Evolutionary conservation across 169 alveolate species (phyloP), one percentile per base, ranked within the genome.

Genomic region (Cryptosporidium viatorum): DNA sequence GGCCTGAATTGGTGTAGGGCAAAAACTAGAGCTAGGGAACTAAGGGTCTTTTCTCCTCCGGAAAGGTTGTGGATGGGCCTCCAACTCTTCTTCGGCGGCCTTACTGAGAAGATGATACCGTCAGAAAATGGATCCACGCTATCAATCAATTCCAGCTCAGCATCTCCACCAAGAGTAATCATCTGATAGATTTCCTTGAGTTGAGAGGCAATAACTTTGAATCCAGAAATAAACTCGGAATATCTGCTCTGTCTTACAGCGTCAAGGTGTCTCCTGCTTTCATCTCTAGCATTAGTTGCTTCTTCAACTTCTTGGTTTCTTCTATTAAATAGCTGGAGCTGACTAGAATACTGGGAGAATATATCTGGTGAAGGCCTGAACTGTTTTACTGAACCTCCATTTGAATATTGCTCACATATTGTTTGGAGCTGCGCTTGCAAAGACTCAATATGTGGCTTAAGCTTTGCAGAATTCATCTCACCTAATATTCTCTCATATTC

Each of bases 1-100:
- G 99, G 99, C 92, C 97, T 97, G 93, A 95, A 98, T 87, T 97
- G 97, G 94, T 98, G 99, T 35, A 98, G 92, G 55, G 99, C 99
- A 91, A 99, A 98, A 7, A 99, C 98, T 85, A 99, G 94, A 12
- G 99, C 96, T 23, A 99, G 93, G 35, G 99, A 97, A 67, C 98
- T 93, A 37, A 98, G 91, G 16, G 99, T 98, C 93, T 98, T 98
- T 94, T 98, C 99, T 43, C 99, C 99, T 43, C 99, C 99, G 18
- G 99, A 96, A 45, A 98, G 95, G 73, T 97, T 97, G 33, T 97
- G 95, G 69, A 98, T 98, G 71, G 96, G 97, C 91, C 97, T 97
- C 99, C 99, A 98, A 84, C 99, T 95, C 92, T 98, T 98, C 91
- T 96, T 95, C 8, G 97, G 98, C 23, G 99, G 99, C 71, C 99